Conservation (phyloP, 805 yeast species). For the Cyberlindnera galapagoensis region DNA sequence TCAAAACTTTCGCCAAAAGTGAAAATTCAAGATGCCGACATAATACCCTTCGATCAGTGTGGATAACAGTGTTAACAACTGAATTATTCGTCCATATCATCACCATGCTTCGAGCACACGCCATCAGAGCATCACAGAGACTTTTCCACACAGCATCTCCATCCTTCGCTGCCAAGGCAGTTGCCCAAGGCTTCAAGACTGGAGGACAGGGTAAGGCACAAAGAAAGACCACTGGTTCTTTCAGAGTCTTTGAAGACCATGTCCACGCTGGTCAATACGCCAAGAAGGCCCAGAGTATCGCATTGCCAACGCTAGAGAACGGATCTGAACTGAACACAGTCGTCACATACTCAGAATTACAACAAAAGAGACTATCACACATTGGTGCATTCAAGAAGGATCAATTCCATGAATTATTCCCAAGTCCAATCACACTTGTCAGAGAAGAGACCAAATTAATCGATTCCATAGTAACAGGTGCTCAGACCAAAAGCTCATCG, state of each 20-base stretch:
- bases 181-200: constrained; percentile 14
- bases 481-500: constrained; percentile 27
- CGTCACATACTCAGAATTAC: constrained; percentile 31
- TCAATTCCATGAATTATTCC: constrained; percentile 64
- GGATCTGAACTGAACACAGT: constrained; percentile 24
- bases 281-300: constrained; percentile 21
- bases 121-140: constrained; percentile 2
- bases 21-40: too few relatives aligned
- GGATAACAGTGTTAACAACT: too few relatives aligned
- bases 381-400: constrained; percentile 61
- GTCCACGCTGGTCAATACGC: constrained; percentile 24
- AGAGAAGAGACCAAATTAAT: constrained; percentile 41
- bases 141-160: not conserved
- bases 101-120: constrained; percentile 8
- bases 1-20: too few relatives aligned
- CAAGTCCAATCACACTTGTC: constrained; percentile 52
- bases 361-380: constrained; percentile 37
- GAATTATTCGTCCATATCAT: too few relatives aligned
- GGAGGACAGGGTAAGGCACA: constrained; percentile 7
- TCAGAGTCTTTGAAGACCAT: constrained; percentile 16
- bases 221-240: constrained; percentile 18
- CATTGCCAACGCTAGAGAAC: constrained; percentile 17
- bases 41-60: too few relatives aligned
- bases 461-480: constrained; percentile 31
- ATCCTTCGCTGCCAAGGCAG: constrained; percentile 11